Percentiles rank a stretch among this genome's conserved stretches.
Evolutionary conservation across 2,329 filamentous ascomycete species (phyloP).

Genomic region (Botrytis aclada): DNA sequence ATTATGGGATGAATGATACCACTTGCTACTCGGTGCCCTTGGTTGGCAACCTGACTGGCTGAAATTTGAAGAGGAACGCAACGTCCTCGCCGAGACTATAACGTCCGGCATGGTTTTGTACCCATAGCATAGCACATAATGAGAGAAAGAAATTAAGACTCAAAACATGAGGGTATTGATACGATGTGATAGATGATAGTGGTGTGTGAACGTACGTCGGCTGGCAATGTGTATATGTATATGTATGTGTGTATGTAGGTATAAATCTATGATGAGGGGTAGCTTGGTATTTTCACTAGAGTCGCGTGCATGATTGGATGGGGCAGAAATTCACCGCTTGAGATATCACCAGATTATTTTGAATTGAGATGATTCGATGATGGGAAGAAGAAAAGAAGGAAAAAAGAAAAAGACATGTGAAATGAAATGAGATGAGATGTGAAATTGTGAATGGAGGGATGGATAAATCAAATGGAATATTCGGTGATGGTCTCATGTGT

Average conservation of each 20-base stretch:
- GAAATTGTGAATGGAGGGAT: too few species aligned
- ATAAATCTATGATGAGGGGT: neutral
- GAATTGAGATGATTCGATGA: neutral
- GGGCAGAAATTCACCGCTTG: constrained; percentile 11
- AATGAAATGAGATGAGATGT: too few species aligned
- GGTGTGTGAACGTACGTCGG: neutral
- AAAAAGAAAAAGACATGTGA: neutral
- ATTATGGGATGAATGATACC: constrained; percentile 14
- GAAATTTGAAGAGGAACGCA: constrained; percentile 1
- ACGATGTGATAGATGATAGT: neutral
- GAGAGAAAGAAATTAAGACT: neutral
- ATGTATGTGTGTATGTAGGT: neutral
- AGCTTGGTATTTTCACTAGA: neutral
- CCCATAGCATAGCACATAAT: constrained; percentile 6
- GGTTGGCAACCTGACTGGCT: neutral
- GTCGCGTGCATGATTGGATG: neutral
- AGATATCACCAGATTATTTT: neutral
- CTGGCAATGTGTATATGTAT: neutral
- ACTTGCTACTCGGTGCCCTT: constrained; percentile 3
- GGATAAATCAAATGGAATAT: too few species aligned
- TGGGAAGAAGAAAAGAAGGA: neutral
- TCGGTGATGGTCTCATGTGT: too few species aligned
- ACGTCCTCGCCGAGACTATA: neutral
- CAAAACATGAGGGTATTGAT: neutral
- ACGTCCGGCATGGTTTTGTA: neutral